These are phyloP conservation scores for Solanum aculeatissimum DNA, from an alignment of 305 asterid species.

Conservation along the genomic window DNA sequence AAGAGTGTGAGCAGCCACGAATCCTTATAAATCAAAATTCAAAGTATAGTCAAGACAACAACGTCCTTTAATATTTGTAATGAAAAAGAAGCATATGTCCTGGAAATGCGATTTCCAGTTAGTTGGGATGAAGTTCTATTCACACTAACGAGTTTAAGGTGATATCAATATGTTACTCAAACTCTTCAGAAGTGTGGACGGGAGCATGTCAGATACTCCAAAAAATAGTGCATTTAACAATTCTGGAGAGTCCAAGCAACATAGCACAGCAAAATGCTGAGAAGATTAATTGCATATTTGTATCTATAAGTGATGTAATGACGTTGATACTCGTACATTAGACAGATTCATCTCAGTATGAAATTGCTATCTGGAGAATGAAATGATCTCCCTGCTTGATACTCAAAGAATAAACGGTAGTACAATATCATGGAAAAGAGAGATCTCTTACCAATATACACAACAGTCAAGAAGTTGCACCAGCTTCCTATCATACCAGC, in stretches of 20 bases:
- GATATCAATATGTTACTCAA: neutral
- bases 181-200: no score
- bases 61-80: neutral
- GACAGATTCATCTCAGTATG: neutral
- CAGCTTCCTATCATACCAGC: conserved; percentile 87
- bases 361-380: neutral
- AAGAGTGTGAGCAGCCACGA: conserved; percentile 75
- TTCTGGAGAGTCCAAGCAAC: neutral
- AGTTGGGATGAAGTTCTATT: neutral
- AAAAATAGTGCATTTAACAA: no score
- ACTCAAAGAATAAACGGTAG: neutral
- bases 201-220: neutral
- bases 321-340: neutral
- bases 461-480: conserved; percentile 74
- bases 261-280: neutral
- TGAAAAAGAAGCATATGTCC: neutral
- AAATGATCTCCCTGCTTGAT: neutral
- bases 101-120: neutral
- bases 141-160: neutral
- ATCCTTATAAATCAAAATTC: conserved; percentile 29
- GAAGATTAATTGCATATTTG: neutral
- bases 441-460: conserved; percentile 53
- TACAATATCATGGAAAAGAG: neutral
- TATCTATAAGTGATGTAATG: neutral
- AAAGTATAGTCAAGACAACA: neutral